Percentiles rank a stretch among this genome's conserved stretches.
These are phyloP conservation scores for Verbascum thapsus DNA, from an alignment of 257 asterid genomes.

Conservation along the genomic window DNA sequence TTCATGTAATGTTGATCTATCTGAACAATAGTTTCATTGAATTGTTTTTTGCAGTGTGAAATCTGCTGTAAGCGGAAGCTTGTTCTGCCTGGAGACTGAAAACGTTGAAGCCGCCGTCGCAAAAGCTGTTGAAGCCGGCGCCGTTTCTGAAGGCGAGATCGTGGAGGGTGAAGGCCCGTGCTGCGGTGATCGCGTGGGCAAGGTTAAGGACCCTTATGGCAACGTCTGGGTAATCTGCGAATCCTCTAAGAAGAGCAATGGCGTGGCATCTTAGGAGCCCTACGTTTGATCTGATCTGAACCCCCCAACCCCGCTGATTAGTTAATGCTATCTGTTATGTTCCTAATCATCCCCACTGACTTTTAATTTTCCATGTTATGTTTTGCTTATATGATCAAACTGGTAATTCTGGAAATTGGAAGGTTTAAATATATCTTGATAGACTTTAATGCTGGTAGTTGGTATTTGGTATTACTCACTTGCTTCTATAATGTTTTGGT, in stretches of 20 bases:
- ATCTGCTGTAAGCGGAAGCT: constrained; percentile 35
- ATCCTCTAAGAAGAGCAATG: constrained; percentile 38
- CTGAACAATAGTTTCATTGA: too few relatives aligned
- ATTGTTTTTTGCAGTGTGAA: constrained; percentile 40
- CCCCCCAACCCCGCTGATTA: too few relatives aligned
- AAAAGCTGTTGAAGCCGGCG: constrained; percentile 69
- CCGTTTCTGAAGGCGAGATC: constrained; percentile 43
- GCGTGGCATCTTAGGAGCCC: constrained; percentile 46
- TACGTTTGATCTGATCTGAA: neutral
- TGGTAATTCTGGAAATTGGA: too few relatives aligned
- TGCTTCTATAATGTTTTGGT: too few relatives aligned
- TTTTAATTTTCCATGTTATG: too few relatives aligned
- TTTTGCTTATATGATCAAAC: too few relatives aligned
- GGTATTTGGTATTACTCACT: too few relatives aligned
- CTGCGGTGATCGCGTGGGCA: constrained; percentile 64
- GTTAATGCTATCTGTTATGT: too few relatives aligned
- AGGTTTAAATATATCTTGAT: too few relatives aligned
- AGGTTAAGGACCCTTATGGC: constrained; percentile 77
- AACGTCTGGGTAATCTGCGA: constrained; percentile 64
- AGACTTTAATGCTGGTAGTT: too few relatives aligned
- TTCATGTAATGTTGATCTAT: too few relatives aligned
- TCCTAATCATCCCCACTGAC: too few relatives aligned
- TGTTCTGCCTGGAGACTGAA: constrained; percentile 62
- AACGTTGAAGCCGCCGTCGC: constrained; percentile 61
- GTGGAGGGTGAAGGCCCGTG: constrained; percentile 47